A percentile compares a stretch with the other conserved stretches of the same genome.
These are phyloP conservation scores for Phytophthora melonis DNA, from an alignment of 352 stramenopile species.

Conservation along the genomic window DNA sequence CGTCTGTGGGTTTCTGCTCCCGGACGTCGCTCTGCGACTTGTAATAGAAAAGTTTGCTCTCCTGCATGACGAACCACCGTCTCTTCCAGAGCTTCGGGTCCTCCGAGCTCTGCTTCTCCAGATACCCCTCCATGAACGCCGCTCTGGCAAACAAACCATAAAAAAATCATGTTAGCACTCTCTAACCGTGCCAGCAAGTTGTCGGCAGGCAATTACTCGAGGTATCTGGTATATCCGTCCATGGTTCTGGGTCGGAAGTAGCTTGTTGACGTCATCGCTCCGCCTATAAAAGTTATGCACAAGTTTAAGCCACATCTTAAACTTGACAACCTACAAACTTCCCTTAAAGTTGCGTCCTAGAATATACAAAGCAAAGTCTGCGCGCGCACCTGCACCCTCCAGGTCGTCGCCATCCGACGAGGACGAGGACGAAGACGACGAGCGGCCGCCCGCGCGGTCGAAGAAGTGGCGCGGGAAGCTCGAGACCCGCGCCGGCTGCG, in stretches of 20 bases:
- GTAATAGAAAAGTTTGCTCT: constrained; percentile 88
- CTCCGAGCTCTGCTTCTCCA: constrained; percentile 88
- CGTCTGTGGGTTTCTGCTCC: constrained; percentile 65
- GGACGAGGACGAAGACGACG: constrained; percentile 43
- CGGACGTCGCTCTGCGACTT: constrained; percentile 64
- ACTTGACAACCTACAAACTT: no score
- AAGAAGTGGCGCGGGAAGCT: constrained; percentile 43
- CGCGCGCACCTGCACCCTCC: constrained; percentile 22
- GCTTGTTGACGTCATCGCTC: constrained; percentile 55
- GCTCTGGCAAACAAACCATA: constrained; percentile 38
- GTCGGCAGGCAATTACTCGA: constrained; percentile 48
- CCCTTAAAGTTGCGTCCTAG: no score
- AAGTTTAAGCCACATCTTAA: no score
- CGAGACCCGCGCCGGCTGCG: constrained; percentile 10
- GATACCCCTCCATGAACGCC: constrained; percentile 77
- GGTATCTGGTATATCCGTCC: constrained; percentile 69
- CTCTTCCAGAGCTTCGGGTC: constrained; percentile 76
- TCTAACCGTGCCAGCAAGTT: not conserved
- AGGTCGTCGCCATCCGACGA: constrained; percentile 35
- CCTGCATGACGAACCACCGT: constrained; percentile 90
- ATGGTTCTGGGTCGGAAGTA: constrained; percentile 73
- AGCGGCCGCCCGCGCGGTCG: constrained; percentile 29
- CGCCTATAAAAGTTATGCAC: not conserved
- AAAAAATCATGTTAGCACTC: no score
- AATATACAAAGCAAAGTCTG: no score